Evolutionary conservation across 148 eudicot genomes (phyloP).

Genomic region (Selenicereus undatus): DNA sequence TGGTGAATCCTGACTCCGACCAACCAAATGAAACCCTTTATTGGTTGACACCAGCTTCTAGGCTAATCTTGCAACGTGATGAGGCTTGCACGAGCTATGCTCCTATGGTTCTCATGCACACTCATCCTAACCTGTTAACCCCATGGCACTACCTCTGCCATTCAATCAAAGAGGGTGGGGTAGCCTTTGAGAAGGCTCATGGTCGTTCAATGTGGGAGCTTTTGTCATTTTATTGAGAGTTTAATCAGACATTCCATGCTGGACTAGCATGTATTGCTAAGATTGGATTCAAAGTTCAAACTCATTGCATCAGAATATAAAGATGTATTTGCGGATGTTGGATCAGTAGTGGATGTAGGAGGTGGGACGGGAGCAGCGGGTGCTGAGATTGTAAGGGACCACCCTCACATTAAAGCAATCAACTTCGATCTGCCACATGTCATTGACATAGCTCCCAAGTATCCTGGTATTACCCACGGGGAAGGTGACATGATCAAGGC

Average conservation of each 20-base stretch:
- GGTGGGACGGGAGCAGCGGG: constrained; percentile 48
- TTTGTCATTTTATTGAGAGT: constrained; percentile 20
- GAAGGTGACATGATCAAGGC: constrained; percentile 54
- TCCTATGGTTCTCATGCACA: constrained; percentile 29
- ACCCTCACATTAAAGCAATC: constrained; percentile 45
- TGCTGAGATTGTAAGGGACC: constrained; percentile 30
- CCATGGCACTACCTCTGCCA: constrained; percentile 26
- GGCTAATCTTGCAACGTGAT: constrained; percentile 26
- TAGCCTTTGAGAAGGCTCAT: constrained; percentile 36
- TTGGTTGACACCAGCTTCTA: constrained; percentile 37
- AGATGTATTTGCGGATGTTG: constrained; percentile 32
- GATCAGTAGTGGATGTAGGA: constrained; percentile 54
- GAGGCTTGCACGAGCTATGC: constrained; percentile 30
- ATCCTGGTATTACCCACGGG: constrained; percentile 47
- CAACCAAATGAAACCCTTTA: constrained; percentile 29
- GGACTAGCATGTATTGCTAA: constrained; percentile 40
- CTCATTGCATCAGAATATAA: constrained; percentile 30
- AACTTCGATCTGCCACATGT: constrained; percentile 64
- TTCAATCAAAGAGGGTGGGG: constrained; percentile 28
- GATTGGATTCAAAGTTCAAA: constrained; percentile 15
- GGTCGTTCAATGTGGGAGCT: constrained; percentile 36
- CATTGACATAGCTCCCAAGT: constrained; percentile 32
- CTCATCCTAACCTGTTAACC: constrained; percentile 16
- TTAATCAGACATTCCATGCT: constrained; percentile 36
- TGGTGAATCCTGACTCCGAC: not conserved